A percentile compares a stretch with the other conserved stretches of the same genome.
These are phyloP conservation scores for Fusarium brachygibbosum DNA, from an alignment of 2,329 filamentous ascomycete genomes.

Conservation along the genomic window DNA sequence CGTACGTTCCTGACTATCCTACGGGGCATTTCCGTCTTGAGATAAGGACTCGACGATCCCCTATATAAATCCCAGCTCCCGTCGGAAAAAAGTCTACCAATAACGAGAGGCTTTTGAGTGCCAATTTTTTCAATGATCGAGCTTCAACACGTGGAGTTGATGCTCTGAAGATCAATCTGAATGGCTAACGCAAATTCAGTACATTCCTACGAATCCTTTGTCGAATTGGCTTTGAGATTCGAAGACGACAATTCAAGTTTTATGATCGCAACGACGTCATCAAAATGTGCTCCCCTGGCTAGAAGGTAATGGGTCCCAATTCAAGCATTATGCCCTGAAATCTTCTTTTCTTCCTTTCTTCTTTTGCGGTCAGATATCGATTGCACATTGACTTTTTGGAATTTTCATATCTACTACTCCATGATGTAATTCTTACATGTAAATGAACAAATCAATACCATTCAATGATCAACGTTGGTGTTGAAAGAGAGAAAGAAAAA, in stretches of 20 bases:
- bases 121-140: slow-evolving; percentile 25
- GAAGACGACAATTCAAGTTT: slow-evolving; percentile 15
- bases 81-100: slow-evolving; percentile 45
- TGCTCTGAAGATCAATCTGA: slow-evolving; percentile 8
- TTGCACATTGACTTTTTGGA: slow-evolving; percentile 18
- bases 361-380: neutral
- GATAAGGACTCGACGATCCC: slow-evolving; percentile 43
- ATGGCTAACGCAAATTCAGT: neutral
- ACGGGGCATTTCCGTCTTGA: slow-evolving; percentile 41
- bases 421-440: slow-evolving; percentile 27
- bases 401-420: neutral
- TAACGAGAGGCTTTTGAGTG: slow-evolving; percentile 28
- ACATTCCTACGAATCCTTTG: neutral
- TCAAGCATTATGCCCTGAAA: slow-evolving; percentile 8
- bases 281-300: slow-evolving; percentile 7
- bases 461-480: neutral
- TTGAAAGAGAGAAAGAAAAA: neutral
- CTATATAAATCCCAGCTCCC: slow-evolving; percentile 34
- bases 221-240: slow-evolving; percentile 8
- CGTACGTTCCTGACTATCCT: slow-evolving; percentile 48
- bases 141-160: slow-evolving; percentile 30
- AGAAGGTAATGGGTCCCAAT: slow-evolving; percentile 4
- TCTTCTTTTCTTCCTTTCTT: neutral
- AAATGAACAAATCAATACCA: neutral
- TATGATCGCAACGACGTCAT: slow-evolving; percentile 43